Conservation (phyloP, 371 early-diverging fungal species). For the Rhizopus arrhizus region DNA sequence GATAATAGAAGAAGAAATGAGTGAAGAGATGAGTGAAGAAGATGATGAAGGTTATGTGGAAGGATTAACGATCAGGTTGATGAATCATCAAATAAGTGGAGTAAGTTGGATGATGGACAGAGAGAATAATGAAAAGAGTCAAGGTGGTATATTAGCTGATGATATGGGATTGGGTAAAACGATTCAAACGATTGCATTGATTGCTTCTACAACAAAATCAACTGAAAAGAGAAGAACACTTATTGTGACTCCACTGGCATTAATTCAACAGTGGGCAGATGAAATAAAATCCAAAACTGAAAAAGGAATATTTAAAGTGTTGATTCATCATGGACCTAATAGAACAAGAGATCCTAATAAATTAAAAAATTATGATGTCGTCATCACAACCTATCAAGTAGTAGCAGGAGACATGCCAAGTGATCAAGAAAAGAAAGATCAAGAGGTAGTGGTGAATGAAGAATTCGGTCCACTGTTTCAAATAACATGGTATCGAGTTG, state of each 20-base stretch:
- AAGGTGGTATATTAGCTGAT: slow-evolving; percentile 81
- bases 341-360: slow-evolving; percentile 38
- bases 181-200: slow-evolving; percentile 78
- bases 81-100: slow-evolving; percentile 48
- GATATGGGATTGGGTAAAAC: slow-evolving; percentile 94
- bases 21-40: slow-evolving; percentile 12
- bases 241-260: slow-evolving; percentile 66
- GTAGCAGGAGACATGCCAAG: slow-evolving; percentile 55
- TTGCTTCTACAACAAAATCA: slow-evolving; percentile 48
- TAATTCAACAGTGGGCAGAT: slow-evolving; percentile 72
- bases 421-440: slow-evolving; percentile 4
- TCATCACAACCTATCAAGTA: slow-evolving; percentile 73
- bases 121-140: slow-evolving; percentile 45
- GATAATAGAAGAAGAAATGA: background rate
- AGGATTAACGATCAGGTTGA: slow-evolving; percentile 36
- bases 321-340: slow-evolving; percentile 64
- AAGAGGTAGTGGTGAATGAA: slow-evolving; percentile 8
- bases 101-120: slow-evolving; percentile 53
- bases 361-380: slow-evolving; percentile 65
- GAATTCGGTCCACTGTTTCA: slow-evolving; percentile 49
- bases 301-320: slow-evolving; percentile 47
- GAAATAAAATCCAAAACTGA: slow-evolving; percentile 62
- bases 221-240: slow-evolving; percentile 52
- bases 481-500: slow-evolving; percentile 54
- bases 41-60: slow-evolving; percentile 29